phyloP scores from a whole-genome alignment of 1,139 yeast genomes.

The Scheffersomyces insectosa region DNA sequence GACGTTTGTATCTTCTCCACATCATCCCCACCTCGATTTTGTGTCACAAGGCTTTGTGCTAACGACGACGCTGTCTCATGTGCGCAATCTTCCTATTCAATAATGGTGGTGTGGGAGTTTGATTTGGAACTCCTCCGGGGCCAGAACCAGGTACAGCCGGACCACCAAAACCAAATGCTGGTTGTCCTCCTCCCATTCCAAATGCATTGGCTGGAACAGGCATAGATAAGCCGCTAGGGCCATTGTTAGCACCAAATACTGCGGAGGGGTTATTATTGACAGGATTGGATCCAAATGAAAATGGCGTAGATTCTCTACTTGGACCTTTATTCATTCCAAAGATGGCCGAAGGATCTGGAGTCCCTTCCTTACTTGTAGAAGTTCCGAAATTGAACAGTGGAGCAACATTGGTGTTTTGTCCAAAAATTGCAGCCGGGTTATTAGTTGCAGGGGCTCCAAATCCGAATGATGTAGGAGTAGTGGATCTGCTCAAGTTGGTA shows the following conservation, averaged over 20 bases:
- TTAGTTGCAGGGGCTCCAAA: conserved; percentile 5
- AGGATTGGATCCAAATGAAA: conserved; percentile 1
- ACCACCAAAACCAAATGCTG: conserved; percentile 1
- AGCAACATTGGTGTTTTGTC: conserved; percentile 7
- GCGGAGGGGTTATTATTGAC: conserved; percentile 2
- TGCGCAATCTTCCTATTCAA: conserved; percentile 15
- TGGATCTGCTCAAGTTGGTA: conserved; percentile 3
- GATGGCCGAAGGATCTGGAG: conserved; percentile 31
- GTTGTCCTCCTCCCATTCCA: conserved; percentile 1
- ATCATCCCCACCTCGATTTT: too few relatives aligned
- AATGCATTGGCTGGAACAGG: conserved; percentile 4
- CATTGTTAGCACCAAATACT: conserved; percentile 1
- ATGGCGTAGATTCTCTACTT: conserved; percentile 1
- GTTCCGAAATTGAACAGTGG: conserved; percentile 9
- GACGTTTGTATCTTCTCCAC: too few relatives aligned
- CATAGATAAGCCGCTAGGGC: conserved; percentile 2
- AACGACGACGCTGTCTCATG: conserved; percentile 18
- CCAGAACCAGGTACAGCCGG: conserved; percentile 5
- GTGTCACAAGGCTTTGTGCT: neutral
- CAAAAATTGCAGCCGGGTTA: conserved; percentile 6
- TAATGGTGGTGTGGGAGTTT: conserved; percentile 9
- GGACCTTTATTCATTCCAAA: conserved; percentile 12
- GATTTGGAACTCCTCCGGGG: conserved; percentile 3
- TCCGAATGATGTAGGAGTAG: conserved; percentile 10
- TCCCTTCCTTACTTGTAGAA: conserved; percentile 21